phyloP scores from a whole-genome alignment of 495 filamentous ascomycete genomes.

The Podospora anserina region DNA sequence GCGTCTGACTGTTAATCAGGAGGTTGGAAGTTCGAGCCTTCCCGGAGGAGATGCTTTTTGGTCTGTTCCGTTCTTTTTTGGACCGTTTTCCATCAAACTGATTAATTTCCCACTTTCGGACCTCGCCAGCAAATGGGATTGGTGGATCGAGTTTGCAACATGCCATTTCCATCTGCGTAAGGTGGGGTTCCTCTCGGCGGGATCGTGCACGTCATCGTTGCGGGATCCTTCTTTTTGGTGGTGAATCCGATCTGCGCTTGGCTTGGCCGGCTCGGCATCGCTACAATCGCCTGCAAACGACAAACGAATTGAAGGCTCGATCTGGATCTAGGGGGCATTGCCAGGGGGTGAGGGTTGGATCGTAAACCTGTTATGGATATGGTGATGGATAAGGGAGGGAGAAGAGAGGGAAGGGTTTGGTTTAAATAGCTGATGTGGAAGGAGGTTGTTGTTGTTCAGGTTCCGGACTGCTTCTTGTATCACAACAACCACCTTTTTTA shows the following conservation, averaged over 20 bases:
- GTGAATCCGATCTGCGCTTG: not conserved
- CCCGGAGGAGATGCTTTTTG: slow-evolving; percentile 9
- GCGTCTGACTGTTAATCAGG: slow-evolving; percentile 35
- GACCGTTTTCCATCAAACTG: not conserved
- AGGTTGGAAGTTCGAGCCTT: slow-evolving; percentile 23
- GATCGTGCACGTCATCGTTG: not conserved
- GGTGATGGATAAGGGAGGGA: not conserved
- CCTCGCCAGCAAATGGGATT: slow-evolving; percentile 3
- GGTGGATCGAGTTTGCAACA: not conserved
- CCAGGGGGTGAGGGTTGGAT: not conserved
- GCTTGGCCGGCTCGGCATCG: not conserved
- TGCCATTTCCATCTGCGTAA: not conserved
- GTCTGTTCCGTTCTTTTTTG: not conserved
- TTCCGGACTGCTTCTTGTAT: not conserved
- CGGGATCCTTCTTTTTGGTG: not conserved
- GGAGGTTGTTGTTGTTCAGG: not conserved
- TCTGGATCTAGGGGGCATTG: not conserved
- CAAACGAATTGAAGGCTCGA: not conserved
- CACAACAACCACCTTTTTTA: not conserved
- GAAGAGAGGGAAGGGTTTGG: not conserved
- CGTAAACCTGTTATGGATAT: not conserved
- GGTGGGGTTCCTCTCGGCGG: not conserved
- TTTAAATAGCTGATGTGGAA: not conserved
- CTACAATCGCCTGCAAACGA: not conserved
- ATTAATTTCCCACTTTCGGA: too few species aligned